phyloP scores from a whole-genome alignment of 1,284 basidiomycete species.

The Malassezia caprae region DNA sequence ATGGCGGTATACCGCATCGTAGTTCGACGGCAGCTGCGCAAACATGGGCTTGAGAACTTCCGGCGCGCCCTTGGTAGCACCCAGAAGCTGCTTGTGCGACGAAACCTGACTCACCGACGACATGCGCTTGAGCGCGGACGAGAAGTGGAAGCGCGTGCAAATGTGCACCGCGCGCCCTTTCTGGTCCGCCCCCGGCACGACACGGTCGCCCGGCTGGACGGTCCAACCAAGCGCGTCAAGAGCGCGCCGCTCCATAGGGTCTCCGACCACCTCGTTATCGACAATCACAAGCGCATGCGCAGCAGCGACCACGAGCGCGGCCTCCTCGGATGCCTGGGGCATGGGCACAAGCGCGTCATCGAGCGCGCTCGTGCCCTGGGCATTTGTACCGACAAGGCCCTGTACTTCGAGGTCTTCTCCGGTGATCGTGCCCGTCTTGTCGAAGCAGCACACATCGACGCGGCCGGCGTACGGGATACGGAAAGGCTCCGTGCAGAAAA shows the following conservation, averaged over 20 bases:
- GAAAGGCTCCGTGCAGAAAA: constrained; percentile 49
- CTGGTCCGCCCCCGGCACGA: constrained; percentile 13
- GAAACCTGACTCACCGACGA: constrained; percentile 37
- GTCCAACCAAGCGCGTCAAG: constrained; percentile 85
- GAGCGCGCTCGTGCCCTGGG: not conserved
- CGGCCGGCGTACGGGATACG: constrained; percentile 46
- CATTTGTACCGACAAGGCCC: constrained; percentile 32
- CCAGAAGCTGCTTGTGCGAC: constrained; percentile 28
- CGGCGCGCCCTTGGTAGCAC: constrained; percentile 44
- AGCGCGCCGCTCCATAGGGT: constrained; percentile 98
- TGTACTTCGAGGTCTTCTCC: constrained; percentile 46
- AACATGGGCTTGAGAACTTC: constrained; percentile 46
- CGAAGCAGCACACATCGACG: constrained; percentile 48
- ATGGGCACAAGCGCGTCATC: constrained; percentile 59
- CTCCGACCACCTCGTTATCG: constrained; percentile 82
- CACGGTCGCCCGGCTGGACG: constrained; percentile 59
- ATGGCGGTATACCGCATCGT: constrained; percentile 45
- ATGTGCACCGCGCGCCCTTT: constrained; percentile 31
- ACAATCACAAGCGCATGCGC: constrained; percentile 90
- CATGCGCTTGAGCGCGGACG: constrained; percentile 47
- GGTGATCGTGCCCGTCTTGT: constrained; percentile 48
- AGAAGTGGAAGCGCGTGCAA: constrained; percentile 46
- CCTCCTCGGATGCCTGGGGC: constrained; percentile 64
- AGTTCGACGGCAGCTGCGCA: constrained; percentile 33
- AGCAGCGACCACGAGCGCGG: constrained; percentile 76